Conservation (phyloP, 2,329 filamentous ascomycete genomes). For the Exophiala xenobiotica region DNA sequence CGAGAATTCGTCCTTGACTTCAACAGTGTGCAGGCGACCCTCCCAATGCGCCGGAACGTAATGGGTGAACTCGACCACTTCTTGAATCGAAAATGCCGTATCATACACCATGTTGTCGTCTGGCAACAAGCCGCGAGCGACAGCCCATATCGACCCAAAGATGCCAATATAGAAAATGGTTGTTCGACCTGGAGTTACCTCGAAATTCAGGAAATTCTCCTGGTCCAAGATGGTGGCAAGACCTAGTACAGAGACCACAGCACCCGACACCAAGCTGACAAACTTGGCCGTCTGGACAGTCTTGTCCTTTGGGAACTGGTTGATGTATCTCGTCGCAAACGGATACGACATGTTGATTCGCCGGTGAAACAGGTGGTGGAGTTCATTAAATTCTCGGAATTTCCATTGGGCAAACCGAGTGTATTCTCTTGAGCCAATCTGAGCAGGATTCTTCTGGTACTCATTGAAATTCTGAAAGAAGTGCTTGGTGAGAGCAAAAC, state of each 20-base stretch:
- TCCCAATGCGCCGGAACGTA: conserved; percentile 90
- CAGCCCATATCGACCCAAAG: conserved; percentile 78
- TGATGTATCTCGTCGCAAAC: conserved; percentile 86
- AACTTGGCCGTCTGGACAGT: conserved; percentile 82
- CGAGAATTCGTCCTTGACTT: conserved; percentile 88
- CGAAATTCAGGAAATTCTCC: conserved; percentile 86
- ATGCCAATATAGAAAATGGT: conserved; percentile 87
- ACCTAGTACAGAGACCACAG: conserved; percentile 80
- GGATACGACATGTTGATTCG: conserved; percentile 92
- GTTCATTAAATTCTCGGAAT: conserved; percentile 96
- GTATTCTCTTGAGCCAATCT: conserved; percentile 84
- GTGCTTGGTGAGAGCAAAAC: conserved; percentile 82
- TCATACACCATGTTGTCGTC: conserved; percentile 89
- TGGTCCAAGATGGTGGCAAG: conserved; percentile 84
- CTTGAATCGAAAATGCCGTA: conserved; percentile 81
- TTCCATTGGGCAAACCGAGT: conserved; percentile 96
- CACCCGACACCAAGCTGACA: conserved; percentile 82
- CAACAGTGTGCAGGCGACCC: conserved; percentile 84
- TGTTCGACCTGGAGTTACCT: conserved; percentile 83
- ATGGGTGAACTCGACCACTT: conserved; percentile 89
- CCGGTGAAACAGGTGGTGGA: conserved; percentile 86
- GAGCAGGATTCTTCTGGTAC: conserved; percentile 89
- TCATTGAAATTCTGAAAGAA: conserved; percentile 97
- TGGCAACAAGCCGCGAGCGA: conserved; percentile 77
- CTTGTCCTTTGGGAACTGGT: conserved; percentile 95